Conservation (phyloP, 1,284 basidiomycete genomes). For the Pterula multifida region DNA sequence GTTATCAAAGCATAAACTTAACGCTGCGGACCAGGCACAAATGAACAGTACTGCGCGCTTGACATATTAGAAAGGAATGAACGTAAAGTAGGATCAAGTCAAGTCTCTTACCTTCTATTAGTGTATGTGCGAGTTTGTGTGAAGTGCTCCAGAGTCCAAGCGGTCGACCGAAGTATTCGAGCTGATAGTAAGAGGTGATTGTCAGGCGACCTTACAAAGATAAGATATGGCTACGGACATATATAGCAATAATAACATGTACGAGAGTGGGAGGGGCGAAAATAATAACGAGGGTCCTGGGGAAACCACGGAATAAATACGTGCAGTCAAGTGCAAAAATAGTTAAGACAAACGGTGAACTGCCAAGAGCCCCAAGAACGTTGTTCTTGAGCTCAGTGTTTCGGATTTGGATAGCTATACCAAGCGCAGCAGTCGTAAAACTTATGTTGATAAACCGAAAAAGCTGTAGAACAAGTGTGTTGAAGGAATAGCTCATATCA, state of each 20-base stretch:
- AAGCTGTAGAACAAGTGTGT: conserved; percentile 33
- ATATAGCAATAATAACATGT: conserved; percentile 78
- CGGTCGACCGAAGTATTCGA: conserved; percentile 86
- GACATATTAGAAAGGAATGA: background rate
- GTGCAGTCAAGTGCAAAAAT: conserved; percentile 5
- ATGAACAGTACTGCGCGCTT: conserved; percentile 58
- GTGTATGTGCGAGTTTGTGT: conserved; percentile 67
- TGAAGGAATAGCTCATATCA: conserved; percentile 5
- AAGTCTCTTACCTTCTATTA: conserved; percentile 38
- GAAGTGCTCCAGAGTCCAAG: conserved; percentile 84
- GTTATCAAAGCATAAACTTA: conserved; percentile 83
- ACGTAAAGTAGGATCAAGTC: background rate
- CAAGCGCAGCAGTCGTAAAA: conserved; percentile 73
- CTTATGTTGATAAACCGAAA: conserved; percentile 79
- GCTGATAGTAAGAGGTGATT: conserved; percentile 26
- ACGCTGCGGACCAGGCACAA: conserved; percentile 84
- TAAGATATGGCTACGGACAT: conserved; percentile 34
- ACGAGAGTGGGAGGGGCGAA: conserved; percentile 77
- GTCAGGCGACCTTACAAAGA: conserved; percentile 4
- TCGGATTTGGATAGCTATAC: conserved; percentile 69
- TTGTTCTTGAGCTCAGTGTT: conserved; percentile 36
- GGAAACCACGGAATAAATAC: conserved; percentile 9
- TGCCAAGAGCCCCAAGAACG: conserved; percentile 64
- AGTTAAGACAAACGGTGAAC: conserved; percentile 56
- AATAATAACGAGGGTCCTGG: conserved; percentile 74